Percentiles rank a stretch among this genome's conserved stretches.
Conservation (phyloP, 73 alveolate genomes). For the Paramecium tetraurelia region DNA sequence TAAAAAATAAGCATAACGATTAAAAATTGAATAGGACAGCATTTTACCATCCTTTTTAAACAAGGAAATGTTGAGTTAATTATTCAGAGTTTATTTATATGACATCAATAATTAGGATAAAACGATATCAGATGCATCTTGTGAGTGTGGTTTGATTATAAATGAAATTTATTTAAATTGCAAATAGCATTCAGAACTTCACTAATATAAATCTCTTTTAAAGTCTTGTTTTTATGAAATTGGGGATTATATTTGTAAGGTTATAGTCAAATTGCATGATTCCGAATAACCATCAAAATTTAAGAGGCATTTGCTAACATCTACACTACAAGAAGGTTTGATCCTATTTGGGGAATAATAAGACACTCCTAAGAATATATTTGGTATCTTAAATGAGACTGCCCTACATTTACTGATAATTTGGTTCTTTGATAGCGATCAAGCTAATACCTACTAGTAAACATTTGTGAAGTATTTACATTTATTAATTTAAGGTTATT, state of each 20-base stretch:
- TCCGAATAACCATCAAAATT: background rate
- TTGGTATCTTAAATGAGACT: background rate
- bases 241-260: background rate
- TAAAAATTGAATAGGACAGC: background rate
- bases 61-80: background rate
- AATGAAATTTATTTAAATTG: conserved; percentile 1
- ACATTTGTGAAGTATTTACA: background rate
- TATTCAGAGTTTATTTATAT: background rate
- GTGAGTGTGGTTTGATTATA: background rate
- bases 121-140: background rate
- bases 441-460: background rate
- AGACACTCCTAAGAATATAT: background rate
- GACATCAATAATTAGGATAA: background rate
- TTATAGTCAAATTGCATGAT: background rate
- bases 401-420: background rate
- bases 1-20: background rate
- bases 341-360: background rate
- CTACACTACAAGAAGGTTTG: background rate
- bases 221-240: background rate
- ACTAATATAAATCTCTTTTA: background rate
- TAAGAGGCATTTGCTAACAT: background rate
- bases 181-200: background rate
- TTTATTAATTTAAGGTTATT: background rate
- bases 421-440: conserved; percentile 27
- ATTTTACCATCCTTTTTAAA: background rate